phyloP scores from a whole-genome alignment of 164 flowering plant species.

The Cinnamomum micranthum region DNA sequence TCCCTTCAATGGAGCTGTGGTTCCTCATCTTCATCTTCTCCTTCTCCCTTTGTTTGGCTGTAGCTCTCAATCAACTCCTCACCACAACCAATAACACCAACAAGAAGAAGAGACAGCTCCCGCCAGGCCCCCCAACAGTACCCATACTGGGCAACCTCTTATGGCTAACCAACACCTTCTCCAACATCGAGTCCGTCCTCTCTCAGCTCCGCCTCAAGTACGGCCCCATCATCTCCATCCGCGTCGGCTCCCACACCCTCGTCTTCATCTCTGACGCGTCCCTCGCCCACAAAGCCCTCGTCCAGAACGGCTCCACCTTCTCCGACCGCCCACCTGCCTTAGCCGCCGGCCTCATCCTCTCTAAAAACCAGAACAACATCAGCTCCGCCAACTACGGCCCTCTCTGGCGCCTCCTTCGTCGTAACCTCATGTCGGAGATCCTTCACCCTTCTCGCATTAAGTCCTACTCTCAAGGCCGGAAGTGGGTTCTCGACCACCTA shows the following conservation, averaged over 20 bases:
- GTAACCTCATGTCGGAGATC: constrained; percentile 33
- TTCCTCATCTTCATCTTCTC: not conserved
- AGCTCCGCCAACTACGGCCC: constrained; percentile 22
- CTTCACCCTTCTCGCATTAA: constrained; percentile 35
- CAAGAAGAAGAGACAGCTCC: constrained; percentile 17
- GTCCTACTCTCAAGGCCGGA: constrained; percentile 23
- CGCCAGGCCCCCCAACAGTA: constrained; percentile 40
- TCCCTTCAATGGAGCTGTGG: too few species aligned
- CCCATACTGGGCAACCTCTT: constrained; percentile 31
- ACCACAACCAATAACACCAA: not conserved
- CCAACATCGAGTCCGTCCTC: constrained; percentile 23
- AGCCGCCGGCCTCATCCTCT: constrained; percentile 8
- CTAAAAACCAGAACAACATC: constrained; percentile 20
- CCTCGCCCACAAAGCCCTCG: constrained; percentile 38
- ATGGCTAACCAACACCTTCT: constrained; percentile 19
- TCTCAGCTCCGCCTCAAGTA: constrained; percentile 21
- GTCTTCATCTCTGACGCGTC: constrained; percentile 31
- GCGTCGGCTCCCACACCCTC: constrained; percentile 5
- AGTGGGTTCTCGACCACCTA: constrained; percentile 25
- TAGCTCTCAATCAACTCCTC: not conserved
- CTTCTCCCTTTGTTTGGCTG: not conserved
- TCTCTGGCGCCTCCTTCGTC: constrained; percentile 40
- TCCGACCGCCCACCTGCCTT: constrained; percentile 30
- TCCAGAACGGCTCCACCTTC: constrained; percentile 37
- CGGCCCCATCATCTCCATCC: constrained; percentile 32